Conservation (phyloP, 2,329 filamentous ascomycete genomes). For the Aureobasidium sp. region DNA sequence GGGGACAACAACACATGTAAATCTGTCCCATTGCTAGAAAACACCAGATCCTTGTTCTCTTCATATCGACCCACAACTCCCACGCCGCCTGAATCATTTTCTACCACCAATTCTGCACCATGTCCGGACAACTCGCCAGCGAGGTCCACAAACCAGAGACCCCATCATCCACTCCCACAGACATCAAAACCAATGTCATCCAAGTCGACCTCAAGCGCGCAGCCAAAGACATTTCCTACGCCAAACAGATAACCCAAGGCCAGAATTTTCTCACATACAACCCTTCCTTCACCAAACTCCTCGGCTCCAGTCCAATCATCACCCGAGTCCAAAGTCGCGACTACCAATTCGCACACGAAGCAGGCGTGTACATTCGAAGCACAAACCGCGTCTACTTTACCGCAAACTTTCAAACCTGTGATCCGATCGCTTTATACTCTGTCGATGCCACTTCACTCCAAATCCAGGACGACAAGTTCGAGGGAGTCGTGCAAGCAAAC, state of each 20-base stretch:
- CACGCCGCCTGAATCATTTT: too few relatives aligned
- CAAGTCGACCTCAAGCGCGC: slow-evolving; percentile 12
- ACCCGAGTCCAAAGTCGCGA: slow-evolving; percentile 9
- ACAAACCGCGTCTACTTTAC: slow-evolving; percentile 32
- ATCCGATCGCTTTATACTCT: slow-evolving; percentile 21
- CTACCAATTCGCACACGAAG: slow-evolving; percentile 29
- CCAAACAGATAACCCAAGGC: neutral
- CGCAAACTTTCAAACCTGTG: slow-evolving; percentile 23
- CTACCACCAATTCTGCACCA: too few relatives aligned
- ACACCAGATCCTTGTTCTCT: too few relatives aligned
- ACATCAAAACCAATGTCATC: neutral
- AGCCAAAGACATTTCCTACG: slow-evolving; percentile 11
- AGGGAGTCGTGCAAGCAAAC: slow-evolving; percentile 19
- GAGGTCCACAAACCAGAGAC: neutral
- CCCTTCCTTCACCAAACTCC: neutral
- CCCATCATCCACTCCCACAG: neutral
- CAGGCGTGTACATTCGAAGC: slow-evolving; percentile 22
- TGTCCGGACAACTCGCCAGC: slow-evolving; percentile 1
- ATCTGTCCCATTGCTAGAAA: neutral
- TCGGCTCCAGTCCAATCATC: slow-evolving; percentile 3
- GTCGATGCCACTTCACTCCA: slow-evolving; percentile 22
- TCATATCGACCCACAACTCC: too few relatives aligned
- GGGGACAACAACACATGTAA: too few relatives aligned
- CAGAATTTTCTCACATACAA: slow-evolving; percentile 12
- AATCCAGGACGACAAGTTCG: slow-evolving; percentile 7